Evolutionary conservation across 495 filamentous ascomycete genomes (phyloP), one percentile per base, ranked within the genome.

Genomic region (Penicillium odoratum): DNA sequence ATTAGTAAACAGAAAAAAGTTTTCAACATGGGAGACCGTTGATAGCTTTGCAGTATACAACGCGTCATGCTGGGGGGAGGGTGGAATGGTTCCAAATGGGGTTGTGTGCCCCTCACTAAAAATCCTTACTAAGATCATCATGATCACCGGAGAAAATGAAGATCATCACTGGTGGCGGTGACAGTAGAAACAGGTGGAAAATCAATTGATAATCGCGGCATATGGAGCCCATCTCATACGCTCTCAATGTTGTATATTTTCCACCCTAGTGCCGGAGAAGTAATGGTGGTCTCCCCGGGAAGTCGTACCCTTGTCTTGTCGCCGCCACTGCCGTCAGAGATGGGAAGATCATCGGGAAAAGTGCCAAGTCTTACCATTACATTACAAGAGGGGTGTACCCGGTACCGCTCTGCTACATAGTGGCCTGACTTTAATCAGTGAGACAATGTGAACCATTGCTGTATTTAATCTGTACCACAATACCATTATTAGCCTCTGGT

Each of bases 301-400:
- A 40, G 48, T 43, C 38, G 54, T 43, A 57, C 56, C 60, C 57
- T 48, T 49, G 59, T 63, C 48, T 21, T 18, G 43, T 40, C 55
- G 52, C 62, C 62, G 65, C 65, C 65, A 68, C 65, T 68, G 65
- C 65, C 65, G 65, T 65, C 65, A 65, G 57, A 54, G 55, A 42
- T 58, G 51, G 60, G 43, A 62, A 64, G 64, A 67, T 67, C 64
- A 62, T 61, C 61, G 61, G 64, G 48, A 52, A 54, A 56, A 46
- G 51, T 38, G 51, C 38, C 38, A 16, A 40, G 38, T 5, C 13
- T 16, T 40, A 15, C 40, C 25, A n/a, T 43, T 28, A 31, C 13
- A 8, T 21, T 42, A n/a, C 21, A 11, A 29, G 25, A 40, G 36
- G 38, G 51, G 26, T 15, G 36, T 30, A 53, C 40, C 56, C 56